A percentile compares a stretch with the other conserved stretches of the same genome.
Evolutionary conservation across 2,329 filamentous ascomycete genomes (phyloP).

Genomic region (Diaporthe sp.): DNA sequence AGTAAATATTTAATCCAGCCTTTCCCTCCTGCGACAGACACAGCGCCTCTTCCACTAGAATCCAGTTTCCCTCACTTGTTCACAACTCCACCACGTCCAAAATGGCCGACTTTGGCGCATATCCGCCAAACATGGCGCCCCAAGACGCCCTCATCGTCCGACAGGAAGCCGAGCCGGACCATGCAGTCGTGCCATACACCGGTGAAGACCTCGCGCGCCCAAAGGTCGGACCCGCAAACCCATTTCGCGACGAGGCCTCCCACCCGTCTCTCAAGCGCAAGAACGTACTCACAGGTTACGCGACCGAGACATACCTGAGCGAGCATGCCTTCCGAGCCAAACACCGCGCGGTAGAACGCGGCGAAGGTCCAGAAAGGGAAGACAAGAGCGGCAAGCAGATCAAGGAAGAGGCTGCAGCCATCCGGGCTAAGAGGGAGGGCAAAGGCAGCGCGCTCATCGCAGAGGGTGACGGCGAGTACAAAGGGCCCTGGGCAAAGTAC

Average conservation of each 20-base stretch:
- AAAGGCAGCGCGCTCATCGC: constrained; percentile 88
- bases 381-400: constrained; percentile 65
- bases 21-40: neutral
- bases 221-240: constrained; percentile 77
- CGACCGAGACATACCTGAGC: constrained; percentile 89
- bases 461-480: constrained; percentile 88
- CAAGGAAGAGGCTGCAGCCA: constrained; percentile 78
- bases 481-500: constrained; percentile 95
- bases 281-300: constrained; percentile 86
- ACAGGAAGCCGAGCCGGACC: constrained; percentile 66
- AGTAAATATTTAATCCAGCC: neutral
- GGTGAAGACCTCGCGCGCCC: constrained; percentile 79
- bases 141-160: constrained; percentile 73
- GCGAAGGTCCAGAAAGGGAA: constrained; percentile 68
- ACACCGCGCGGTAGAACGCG: constrained; percentile 84
- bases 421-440: constrained; percentile 81
- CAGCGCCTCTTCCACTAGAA: too few species aligned
- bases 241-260: constrained; percentile 74
- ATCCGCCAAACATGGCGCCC: constrained; percentile 75
- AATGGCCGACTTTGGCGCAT: constrained; percentile 74
- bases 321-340: constrained; percentile 91
- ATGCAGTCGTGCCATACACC: constrained; percentile 75
- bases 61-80: too few species aligned
- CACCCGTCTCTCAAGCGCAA: constrained; percentile 71
- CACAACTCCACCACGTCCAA: constrained; percentile 40